Conservation (phyloP, 768 basidiomycete species). For the Amanita brunnescens region DNA sequence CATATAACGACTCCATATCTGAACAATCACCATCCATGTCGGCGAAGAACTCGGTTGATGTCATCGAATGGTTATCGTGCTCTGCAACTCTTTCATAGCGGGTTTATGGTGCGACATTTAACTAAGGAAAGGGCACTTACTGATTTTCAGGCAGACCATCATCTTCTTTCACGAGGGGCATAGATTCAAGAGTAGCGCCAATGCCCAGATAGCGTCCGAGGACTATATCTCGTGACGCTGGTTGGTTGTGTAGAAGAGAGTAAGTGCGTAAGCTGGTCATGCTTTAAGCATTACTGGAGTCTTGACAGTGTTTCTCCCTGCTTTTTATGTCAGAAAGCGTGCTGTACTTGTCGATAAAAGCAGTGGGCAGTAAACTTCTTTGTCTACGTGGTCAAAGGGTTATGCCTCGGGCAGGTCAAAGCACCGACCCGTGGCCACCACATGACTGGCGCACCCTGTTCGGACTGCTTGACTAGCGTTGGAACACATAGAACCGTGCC, state of each 20-base stretch:
- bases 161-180: not conserved
- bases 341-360: not conserved
- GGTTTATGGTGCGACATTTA: no score
- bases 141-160: not conserved
- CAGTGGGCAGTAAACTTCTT: no score
- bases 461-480: no score
- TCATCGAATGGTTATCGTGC: not conserved
- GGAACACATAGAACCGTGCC: no score
- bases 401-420: no score
- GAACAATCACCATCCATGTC: not conserved
- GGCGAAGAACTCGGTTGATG: not conserved
- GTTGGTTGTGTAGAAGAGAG: slow-evolving; percentile 1
- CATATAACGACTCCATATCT: not conserved
- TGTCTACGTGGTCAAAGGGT: no score
- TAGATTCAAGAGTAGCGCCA: not conserved
- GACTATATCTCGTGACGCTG: not conserved
- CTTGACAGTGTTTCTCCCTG: not conserved
- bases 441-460: no score
- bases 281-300: not conserved
- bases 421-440: no score
- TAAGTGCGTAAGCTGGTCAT: not conserved
- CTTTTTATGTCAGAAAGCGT: not conserved
- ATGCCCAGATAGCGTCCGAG: slow-evolving; percentile 1
- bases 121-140: not conserved
- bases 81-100: not conserved